Conservation (phyloP, 352 stramenopile genomes). For the Pythium brachiatum region DNA sequence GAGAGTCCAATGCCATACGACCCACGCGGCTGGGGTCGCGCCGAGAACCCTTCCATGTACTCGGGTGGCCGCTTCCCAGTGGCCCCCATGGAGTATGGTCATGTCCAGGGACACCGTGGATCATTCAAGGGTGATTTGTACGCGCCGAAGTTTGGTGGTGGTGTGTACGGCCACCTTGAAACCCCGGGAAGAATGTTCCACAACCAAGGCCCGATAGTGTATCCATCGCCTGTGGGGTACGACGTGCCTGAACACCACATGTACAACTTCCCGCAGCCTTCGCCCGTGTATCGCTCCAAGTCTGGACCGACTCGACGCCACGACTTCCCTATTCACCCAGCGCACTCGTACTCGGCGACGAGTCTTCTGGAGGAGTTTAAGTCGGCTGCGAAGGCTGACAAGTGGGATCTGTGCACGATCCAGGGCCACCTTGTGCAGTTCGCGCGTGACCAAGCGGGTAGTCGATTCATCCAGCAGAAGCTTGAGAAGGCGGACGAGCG, state of each 20-base stretch:
- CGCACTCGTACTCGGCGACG: constrained; percentile 65
- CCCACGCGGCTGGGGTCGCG: constrained; percentile 11
- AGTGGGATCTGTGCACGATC: constrained; percentile 79
- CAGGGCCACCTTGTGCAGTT: constrained; percentile 86
- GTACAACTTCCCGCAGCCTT: constrained; percentile 13
- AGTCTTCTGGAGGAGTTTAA: constrained; percentile 85
- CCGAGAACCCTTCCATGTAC: not conserved
- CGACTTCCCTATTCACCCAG: constrained; percentile 42
- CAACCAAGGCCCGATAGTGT: constrained; percentile 1
- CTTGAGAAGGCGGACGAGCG: constrained; percentile 81
- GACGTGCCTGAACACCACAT: constrained; percentile 14
- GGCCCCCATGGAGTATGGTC: constrained; percentile 10
- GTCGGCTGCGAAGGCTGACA: constrained; percentile 59
- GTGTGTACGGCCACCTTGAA: constrained; percentile 11
- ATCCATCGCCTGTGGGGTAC: constrained; percentile 2
- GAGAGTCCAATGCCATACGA: constrained; percentile 8
- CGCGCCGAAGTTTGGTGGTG: constrained; percentile 9
- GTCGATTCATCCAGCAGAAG: constrained; percentile 87
- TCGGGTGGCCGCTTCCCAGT: constrained; percentile 9
- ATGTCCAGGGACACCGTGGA: not conserved
- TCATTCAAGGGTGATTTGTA: constrained; percentile 18
- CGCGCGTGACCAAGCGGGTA: constrained; percentile 82
- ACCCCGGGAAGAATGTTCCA: constrained; percentile 5
- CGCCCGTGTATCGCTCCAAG: constrained; percentile 18
- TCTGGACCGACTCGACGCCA: constrained; percentile 10